A percentile compares a stretch with the other conserved stretches of the same genome.
Evolutionary conservation across 2,329 filamentous ascomycete species (phyloP).

Genomic region (Nannizziopsis arthrosporioides): DNA sequence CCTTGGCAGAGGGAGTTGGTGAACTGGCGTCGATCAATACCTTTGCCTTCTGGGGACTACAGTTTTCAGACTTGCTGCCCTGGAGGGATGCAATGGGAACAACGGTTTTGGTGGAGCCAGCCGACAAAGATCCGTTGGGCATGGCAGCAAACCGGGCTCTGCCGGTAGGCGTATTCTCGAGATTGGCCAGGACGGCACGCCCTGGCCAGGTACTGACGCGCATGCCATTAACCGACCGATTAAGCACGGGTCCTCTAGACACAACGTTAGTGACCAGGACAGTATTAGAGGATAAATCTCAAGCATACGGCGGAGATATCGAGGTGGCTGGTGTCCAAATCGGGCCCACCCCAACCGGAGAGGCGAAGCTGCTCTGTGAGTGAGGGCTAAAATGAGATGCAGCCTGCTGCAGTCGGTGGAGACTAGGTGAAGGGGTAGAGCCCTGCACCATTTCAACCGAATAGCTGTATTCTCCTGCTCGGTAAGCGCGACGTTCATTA

Average conservation of each 20-base stretch:
- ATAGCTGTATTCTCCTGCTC: conserved; percentile 83
- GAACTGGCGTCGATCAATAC: conserved; percentile 25
- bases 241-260: conserved; percentile 30
- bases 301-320: conserved; percentile 38
- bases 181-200: conserved; percentile 26
- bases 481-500: conserved; percentile 86
- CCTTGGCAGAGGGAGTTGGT: conserved; percentile 30
- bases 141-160: conserved; percentile 22
- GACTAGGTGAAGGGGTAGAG: conserved; percentile 34
- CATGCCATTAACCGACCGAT: conserved; percentile 27
- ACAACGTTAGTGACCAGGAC: conserved; percentile 20
- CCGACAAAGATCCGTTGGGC: conserved; percentile 23
- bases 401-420: conserved; percentile 32
- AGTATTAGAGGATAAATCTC: conserved; percentile 1
- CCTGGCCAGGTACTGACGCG: conserved; percentile 30
- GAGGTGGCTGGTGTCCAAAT: conserved; percentile 39
- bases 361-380: conserved; percentile 34
- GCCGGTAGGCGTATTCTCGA: conserved; percentile 31
- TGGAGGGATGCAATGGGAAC: conserved; percentile 23
- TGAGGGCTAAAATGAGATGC: conserved; percentile 32
- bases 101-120: conserved; percentile 28
- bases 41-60: conserved; percentile 31
- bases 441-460: conserved; percentile 38
- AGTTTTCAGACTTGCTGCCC: conserved; percentile 26
- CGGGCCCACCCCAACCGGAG: conserved; percentile 31